Percentiles rank a stretch among this genome's conserved stretches.
These are phyloP conservation scores for Canna indica DNA, from an alignment of 176 grass and related monocot species.

Conservation along the genomic window DNA sequence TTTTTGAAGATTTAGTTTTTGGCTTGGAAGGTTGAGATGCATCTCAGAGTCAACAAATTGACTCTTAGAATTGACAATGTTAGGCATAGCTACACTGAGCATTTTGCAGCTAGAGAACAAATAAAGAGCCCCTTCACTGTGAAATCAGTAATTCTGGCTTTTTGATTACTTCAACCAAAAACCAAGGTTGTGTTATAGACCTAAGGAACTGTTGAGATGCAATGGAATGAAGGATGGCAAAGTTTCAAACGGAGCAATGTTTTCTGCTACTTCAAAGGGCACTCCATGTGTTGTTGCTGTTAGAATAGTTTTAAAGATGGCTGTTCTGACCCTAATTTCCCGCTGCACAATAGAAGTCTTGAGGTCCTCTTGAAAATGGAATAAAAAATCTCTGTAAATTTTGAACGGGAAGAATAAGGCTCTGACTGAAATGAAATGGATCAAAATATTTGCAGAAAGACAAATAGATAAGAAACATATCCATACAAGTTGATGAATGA, in stretches of 20 bases:
- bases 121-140: too few relatives aligned
- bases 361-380: neutral
- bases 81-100: slow-evolving; percentile 26
- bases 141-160: neutral
- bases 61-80: slow-evolving; percentile 11
- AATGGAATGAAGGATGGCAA: too few relatives aligned
- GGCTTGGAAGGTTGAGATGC: slow-evolving; percentile 5
- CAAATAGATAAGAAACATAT: neutral
- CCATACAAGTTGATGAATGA: too few relatives aligned
- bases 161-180: neutral
- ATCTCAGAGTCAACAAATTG: slow-evolving; percentile 5
- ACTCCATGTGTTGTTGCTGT: too few relatives aligned
- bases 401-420: neutral
- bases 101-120: neutral
- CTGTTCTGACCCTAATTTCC: neutral
- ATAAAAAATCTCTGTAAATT: neutral
- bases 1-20: slow-evolving; percentile 4
- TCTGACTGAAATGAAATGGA: neutral
- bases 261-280: too few relatives aligned
- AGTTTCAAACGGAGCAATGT: too few relatives aligned
- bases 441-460: neutral
- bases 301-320: too few relatives aligned
- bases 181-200: neutral
- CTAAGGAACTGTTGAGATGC: too few relatives aligned
- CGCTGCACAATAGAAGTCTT: neutral